phyloP scores from a whole-genome alignment of 139 green algal genomes.

The Asterochloris erici region DNA sequence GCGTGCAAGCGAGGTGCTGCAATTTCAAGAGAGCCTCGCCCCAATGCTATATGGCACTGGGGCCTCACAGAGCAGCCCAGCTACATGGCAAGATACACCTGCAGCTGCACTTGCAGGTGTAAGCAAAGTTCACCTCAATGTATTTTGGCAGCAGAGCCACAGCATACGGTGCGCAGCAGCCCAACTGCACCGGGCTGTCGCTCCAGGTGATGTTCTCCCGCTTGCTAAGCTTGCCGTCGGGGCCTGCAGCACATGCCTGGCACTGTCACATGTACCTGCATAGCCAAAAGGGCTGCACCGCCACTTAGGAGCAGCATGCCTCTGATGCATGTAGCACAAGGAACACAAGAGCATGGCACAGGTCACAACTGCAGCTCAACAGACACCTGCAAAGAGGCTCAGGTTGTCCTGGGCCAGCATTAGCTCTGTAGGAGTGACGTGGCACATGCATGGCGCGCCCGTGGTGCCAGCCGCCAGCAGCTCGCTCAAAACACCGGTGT shows the following conservation, averaged over 20 bases:
- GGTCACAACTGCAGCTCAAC: too few relatives aligned
- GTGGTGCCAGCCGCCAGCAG: too few relatives aligned
- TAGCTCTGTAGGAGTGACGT: too few relatives aligned
- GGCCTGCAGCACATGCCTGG: conserved; percentile 13
- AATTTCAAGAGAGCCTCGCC: not conserved
- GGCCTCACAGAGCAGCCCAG: not conserved
- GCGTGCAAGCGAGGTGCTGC: not conserved
- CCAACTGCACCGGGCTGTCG: conserved; percentile 37
- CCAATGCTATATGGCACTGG: not conserved
- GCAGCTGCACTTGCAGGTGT: not conserved
- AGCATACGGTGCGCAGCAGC: conserved; percentile 41
- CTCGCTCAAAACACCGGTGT: too few relatives aligned
- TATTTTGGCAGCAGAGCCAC: conserved; percentile 42
- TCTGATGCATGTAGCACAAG: too few relatives aligned
- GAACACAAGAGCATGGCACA: too few relatives aligned
- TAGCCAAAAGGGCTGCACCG: too few relatives aligned
- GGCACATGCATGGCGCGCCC: too few relatives aligned
- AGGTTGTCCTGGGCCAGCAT: too few relatives aligned
- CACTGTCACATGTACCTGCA: not conserved
- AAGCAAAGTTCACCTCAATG: conserved; percentile 43
- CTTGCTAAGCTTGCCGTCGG: conserved; percentile 26
- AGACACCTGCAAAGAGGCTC: too few relatives aligned
- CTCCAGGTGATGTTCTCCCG: conserved; percentile 41
- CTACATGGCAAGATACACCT: not conserved
- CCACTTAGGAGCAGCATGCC: too few relatives aligned